These are phyloP conservation scores for Phytophthora kernoviae DNA, from an alignment of 352 stramenopile genomes.

Conservation along the genomic window DNA sequence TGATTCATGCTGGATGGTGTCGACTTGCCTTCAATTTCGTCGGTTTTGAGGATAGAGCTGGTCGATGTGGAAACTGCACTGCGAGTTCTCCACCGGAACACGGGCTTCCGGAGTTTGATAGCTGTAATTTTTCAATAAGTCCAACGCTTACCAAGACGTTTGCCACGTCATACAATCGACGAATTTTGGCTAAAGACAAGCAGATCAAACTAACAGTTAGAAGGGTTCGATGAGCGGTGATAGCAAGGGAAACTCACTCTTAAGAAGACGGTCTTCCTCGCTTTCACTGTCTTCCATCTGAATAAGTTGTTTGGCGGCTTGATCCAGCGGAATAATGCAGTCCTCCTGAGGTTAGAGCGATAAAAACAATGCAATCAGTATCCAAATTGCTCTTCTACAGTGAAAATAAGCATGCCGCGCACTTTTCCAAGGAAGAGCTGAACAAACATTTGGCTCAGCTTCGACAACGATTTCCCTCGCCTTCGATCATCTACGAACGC, in stretches of 20 bases:
- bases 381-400: neutral
- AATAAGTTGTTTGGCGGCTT: conserved; percentile 94
- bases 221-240: neutral
- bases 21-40: conserved; percentile 9
- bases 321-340: conserved; percentile 91
- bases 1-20: conserved; percentile 10
- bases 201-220: neutral
- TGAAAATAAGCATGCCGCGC: conserved; percentile 9
- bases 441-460: conserved; percentile 95
- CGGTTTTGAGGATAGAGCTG: neutral
- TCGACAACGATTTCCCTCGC: conserved; percentile 88
- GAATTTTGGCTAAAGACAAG: conserved; percentile 88
- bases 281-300: conserved; percentile 82
- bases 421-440: conserved; percentile 94
- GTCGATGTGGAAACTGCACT: conserved; percentile 4
- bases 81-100: conserved; percentile 81
- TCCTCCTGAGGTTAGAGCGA: conserved; percentile 56
- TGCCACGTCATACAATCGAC: conserved; percentile 97
- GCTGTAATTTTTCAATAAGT: conserved; percentile 90
- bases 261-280: conserved; percentile 78
- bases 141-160: conserved; percentile 95
- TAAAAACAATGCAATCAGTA: conserved; percentile 4
- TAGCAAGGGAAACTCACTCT: conserved; percentile 53
- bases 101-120: conserved; percentile 84
- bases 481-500: conserved; percentile 46